A percentile compares a stretch with the other conserved stretches of the same genome.
These are phyloP conservation scores for Sphagnum magellanicum DNA, from an alignment of 228 moss, liverwort and hornwort species.

Conservation along the genomic window DNA sequence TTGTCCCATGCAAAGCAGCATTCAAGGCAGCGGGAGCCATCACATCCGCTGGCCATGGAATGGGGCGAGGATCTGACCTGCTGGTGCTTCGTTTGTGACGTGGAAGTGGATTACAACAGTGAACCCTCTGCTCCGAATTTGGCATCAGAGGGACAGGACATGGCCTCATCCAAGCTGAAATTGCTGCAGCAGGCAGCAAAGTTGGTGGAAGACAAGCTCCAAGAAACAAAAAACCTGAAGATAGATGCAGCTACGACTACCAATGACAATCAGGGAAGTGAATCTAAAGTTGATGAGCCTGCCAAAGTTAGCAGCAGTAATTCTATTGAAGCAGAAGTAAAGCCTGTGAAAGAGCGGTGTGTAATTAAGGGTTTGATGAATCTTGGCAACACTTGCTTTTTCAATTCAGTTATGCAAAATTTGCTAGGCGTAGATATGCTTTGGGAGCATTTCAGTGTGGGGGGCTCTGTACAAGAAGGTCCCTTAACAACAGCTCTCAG, in stretches of 20 bases:
- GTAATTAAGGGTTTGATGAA: conserved; percentile 67
- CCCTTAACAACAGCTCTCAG: conserved; percentile 44
- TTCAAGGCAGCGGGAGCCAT: conserved; percentile 14
- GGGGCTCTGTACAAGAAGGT: conserved; percentile 48
- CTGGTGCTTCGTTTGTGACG: conserved; percentile 65
- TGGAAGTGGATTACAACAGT: conserved; percentile 6
- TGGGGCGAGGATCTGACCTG: conserved; percentile 43
- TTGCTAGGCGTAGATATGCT: conserved; percentile 73
- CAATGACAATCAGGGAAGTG: conserved; percentile 4
- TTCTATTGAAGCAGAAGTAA: not conserved
- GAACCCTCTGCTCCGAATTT: not conserved
- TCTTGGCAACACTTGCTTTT: conserved; percentile 81
- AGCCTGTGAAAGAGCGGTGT: conserved; percentile 21
- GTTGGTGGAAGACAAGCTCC: conserved; percentile 34
- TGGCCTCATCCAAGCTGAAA: not conserved
- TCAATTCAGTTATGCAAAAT: conserved; percentile 97
- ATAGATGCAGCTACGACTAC: not conserved
- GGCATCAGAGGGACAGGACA: not conserved
- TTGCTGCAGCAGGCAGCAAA: conserved; percentile 32
- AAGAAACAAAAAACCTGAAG: conserved; percentile 3
- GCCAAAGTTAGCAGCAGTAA: conserved; percentile 3
- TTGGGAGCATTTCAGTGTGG: conserved; percentile 53
- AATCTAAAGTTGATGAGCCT: conserved; percentile 3
- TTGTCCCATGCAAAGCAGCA: conserved; percentile 42
- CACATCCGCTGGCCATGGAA: conserved; percentile 48